Evolutionary conservation across 805 yeast genomes (phyloP).

Genomic region (Ogataea haglerorum): DNA sequence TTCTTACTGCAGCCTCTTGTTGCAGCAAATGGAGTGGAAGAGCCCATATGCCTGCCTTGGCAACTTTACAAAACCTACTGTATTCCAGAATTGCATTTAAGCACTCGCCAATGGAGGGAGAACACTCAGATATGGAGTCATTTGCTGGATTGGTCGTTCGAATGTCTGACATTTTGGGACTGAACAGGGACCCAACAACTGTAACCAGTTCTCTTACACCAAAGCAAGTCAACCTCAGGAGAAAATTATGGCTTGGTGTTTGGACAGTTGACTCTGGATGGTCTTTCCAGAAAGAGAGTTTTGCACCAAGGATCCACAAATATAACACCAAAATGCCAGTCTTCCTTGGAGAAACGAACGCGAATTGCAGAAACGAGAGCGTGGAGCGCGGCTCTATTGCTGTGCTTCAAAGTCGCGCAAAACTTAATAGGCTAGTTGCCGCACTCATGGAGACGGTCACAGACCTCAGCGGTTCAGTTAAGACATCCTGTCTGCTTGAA

Average conservation of each 20-base stretch:
- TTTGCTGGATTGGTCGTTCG: conserved; percentile 39
- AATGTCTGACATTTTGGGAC: conserved; percentile 43
- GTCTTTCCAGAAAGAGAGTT: conserved; percentile 35
- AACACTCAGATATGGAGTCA: conserved; percentile 39
- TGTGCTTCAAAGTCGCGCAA: conserved; percentile 30
- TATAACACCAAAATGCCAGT: conserved; percentile 45
- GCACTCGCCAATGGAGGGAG: conserved; percentile 47
- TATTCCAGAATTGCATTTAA: conserved; percentile 38
- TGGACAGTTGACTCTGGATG: conserved; percentile 41
- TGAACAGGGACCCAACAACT: conserved; percentile 45
- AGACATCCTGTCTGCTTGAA: conserved; percentile 34
- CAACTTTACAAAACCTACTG: conserved; percentile 43
- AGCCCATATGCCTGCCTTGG: conserved; percentile 36
- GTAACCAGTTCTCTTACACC: conserved; percentile 8
- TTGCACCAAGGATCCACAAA: conserved; percentile 31
- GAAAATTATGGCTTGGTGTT: conserved; percentile 57
- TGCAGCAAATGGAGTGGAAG: conserved; percentile 42
- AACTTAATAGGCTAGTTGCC: conserved; percentile 31
- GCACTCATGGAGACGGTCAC: conserved; percentile 32
- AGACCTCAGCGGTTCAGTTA: conserved; percentile 34
- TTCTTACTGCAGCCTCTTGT: conserved; percentile 36
- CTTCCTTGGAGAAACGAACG: conserved; percentile 28
- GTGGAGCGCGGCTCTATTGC: conserved; percentile 37
- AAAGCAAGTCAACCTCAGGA: conserved; percentile 44
- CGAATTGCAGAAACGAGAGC: conserved; percentile 34